phyloP scores from a whole-genome alignment of 345 rosid species.

The Laguncularia racemosa region DNA sequence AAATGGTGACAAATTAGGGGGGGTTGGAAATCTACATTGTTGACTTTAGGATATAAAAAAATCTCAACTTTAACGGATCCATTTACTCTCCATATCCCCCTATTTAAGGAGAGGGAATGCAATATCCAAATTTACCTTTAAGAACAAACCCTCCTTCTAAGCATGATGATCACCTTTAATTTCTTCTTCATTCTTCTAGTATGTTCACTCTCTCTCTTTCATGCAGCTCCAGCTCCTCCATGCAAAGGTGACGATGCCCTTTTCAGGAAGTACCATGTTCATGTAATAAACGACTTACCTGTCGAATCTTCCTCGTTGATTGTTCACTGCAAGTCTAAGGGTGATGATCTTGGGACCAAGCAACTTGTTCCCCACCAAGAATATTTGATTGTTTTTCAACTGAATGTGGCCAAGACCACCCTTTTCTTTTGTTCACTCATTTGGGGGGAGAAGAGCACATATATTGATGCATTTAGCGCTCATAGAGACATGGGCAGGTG shows the following conservation, averaged over 20 bases:
- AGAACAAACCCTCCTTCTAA: too few relatives aligned
- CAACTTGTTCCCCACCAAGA: neutral
- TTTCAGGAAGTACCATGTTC: constrained; percentile 2
- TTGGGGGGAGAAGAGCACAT: neutral
- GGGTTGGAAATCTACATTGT: too few relatives aligned
- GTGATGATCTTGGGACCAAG: neutral
- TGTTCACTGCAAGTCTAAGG: neutral
- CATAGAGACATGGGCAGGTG: neutral
- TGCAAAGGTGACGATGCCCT: neutral
- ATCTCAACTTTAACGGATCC: too few relatives aligned
- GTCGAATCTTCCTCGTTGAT: neutral
- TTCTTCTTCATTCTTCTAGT: too few relatives aligned
- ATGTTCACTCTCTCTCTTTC: too few relatives aligned
- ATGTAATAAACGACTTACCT: neutral
- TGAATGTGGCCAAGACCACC: constrained; percentile 1
- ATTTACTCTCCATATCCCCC: too few relatives aligned
- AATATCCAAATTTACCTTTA: too few relatives aligned
- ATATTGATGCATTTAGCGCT: neutral
- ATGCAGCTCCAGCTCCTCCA: too few relatives aligned
- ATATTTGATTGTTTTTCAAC: neutral
- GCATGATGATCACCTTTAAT: too few relatives aligned
- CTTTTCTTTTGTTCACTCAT: neutral
- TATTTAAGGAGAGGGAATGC: too few relatives aligned
- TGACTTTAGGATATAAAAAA: too few relatives aligned
- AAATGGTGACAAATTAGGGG: too few relatives aligned